Evolutionary conservation across 129 eudicot species (phyloP).

Genomic region (Pittosporum tobira): DNA sequence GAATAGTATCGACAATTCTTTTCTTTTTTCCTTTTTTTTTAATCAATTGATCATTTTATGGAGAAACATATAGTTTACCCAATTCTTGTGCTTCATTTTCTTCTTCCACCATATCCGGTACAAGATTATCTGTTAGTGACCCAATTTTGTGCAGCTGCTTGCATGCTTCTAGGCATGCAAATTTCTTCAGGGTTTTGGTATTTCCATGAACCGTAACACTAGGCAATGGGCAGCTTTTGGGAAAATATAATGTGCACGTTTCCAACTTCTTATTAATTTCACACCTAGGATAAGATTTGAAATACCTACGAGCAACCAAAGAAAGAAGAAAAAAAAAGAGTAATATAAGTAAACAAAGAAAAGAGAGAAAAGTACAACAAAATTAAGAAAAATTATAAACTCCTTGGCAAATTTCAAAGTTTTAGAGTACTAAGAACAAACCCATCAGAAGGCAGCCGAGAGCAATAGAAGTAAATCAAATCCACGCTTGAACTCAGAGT

Average conservation of each 20-base stretch:
- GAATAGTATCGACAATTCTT: too few relatives aligned
- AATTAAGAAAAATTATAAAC: neutral
- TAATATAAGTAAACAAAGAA: neutral
- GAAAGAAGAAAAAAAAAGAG: neutral
- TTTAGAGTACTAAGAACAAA: constrained; percentile 22
- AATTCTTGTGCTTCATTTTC: constrained; percentile 24
- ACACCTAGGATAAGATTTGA: constrained; percentile 72
- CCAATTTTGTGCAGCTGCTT: constrained; percentile 59
- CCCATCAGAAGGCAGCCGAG: constrained; percentile 88
- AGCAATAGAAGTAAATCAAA: constrained; percentile 68
- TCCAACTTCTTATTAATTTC: constrained; percentile 29
- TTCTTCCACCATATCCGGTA: constrained; percentile 70
- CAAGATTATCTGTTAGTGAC: constrained; percentile 72
- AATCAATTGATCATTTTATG: too few relatives aligned
- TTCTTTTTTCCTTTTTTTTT: too few relatives aligned
- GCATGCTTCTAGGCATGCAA: constrained; percentile 87
- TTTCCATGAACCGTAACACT: constrained; percentile 34
- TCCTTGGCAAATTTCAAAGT: neutral
- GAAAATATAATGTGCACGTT: constrained; percentile 53
- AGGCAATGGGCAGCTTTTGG: constrained; percentile 63
- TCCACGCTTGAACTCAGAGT: constrained; percentile 58
- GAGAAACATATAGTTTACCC: too few relatives aligned
- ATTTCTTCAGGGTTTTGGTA: constrained; percentile 47
- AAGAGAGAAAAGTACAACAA: neutral
- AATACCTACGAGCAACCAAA: constrained; percentile 43